Evolutionary conservation across 2,329 filamentous ascomycete genomes (phyloP), one percentile per base, ranked within the genome.

Genomic region (Cytospora paraplurivora): DNA sequence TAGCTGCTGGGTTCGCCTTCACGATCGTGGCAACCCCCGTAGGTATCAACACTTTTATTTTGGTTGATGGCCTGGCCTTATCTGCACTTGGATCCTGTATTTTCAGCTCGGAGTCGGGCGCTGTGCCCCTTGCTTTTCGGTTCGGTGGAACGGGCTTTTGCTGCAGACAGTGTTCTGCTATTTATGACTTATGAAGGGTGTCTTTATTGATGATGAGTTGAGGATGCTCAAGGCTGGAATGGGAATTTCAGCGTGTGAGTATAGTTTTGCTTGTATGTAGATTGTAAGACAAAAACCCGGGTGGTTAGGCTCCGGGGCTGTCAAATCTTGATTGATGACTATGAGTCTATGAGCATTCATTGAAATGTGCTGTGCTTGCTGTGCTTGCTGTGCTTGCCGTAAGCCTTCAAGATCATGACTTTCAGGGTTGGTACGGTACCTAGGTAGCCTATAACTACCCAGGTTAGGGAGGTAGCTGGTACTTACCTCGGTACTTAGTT

Each of bases 61-160:
- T 69, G 73, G 71, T 81, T 67, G 71, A 74, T 77, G 72, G 73
- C 74, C 59, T 54, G 15, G 76, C 75, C 75, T 74, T 72, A 74
- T 75, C 66, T 69, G 58, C 17, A 54, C 32, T 64, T 62, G 68
- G 67, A 68, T 72, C 68, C 60, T 77, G 32, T 7, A 21, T 2
- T 27, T 76, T 76, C 72, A 85, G 82, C 82, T 77, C 77, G 83
- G 83, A 77, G 82, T 84, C 80, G 74, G 77, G 79, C 44, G n/a
- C 44, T 74, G 72, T 74, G 56, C 56, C 34, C 51, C 62, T 55
- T 63, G 50, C 49, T 70, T 69, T 69, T 66, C 62, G 59, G 67
- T 67, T 57, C 59, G 17, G 19, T 19, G 50, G 17, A 47, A 52
- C 35, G 55, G 56, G 3, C 54, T 58, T 51, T 38, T n/a, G 68